Evolutionary conservation across 148 eudicot genomes (phyloP).

Genomic region (Rhododendron ferrugineum): DNA sequence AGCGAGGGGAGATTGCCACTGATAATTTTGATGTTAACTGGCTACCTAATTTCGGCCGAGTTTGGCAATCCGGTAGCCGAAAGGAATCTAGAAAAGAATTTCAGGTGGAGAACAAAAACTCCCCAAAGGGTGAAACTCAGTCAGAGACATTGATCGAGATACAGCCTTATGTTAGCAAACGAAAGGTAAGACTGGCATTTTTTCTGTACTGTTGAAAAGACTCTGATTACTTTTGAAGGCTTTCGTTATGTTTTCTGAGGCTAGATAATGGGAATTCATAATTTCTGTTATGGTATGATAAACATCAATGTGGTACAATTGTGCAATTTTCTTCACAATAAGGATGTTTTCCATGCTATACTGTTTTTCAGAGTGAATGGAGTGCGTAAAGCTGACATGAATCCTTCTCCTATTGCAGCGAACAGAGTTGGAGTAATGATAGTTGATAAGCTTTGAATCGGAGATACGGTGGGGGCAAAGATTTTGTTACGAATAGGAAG

Average conservation of each 20-base stretch:
- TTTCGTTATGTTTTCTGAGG: neutral
- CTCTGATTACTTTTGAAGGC: neutral
- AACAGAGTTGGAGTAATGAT: neutral
- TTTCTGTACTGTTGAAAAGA: slow-evolving; percentile 10
- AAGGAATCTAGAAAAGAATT: slow-evolving; percentile 90
- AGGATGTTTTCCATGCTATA: neutral
- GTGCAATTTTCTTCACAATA: neutral
- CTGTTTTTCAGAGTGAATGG: neutral
- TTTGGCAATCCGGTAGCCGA: slow-evolving; percentile 93
- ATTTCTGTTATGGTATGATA: neutral
- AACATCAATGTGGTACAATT: neutral
- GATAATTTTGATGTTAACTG: slow-evolving; percentile 53
- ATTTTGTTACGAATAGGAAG: neutral
- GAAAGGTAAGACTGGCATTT: slow-evolving; percentile 61
- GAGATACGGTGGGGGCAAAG: neutral
- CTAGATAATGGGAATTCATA: neutral
- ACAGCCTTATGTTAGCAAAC: slow-evolving; percentile 87
- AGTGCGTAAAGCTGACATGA: neutral
- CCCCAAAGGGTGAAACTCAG: slow-evolving; percentile 27
- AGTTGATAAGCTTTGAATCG: neutral
- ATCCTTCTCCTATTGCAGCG: slow-evolving; percentile 18
- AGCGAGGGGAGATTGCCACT: slow-evolving; percentile 51
- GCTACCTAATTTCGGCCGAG: slow-evolving; percentile 96
- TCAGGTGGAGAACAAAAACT: slow-evolving; percentile 37
- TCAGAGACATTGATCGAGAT: slow-evolving; percentile 37